A percentile compares a stretch with the other conserved stretches of the same genome.
Conservation (phyloP, 1,284 basidiomycete genomes). For the Thecaphora thlaspeos region DNA sequence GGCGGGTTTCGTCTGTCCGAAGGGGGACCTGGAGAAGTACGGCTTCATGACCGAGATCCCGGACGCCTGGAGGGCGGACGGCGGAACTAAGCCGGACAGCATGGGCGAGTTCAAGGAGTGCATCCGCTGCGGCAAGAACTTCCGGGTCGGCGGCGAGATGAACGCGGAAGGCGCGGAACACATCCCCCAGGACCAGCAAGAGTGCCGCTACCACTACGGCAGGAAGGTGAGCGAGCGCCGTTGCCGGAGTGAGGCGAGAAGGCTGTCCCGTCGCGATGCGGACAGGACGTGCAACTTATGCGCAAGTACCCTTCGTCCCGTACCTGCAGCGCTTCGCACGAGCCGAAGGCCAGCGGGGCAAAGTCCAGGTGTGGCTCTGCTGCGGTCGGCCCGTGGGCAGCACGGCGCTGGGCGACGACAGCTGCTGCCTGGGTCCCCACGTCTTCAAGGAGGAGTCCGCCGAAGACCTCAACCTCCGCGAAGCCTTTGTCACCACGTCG, state of each 20-base stretch:
- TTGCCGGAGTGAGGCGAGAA: slow-evolving; percentile 1
- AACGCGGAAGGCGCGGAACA: slow-evolving; percentile 18
- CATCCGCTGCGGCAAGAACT: slow-evolving; percentile 42
- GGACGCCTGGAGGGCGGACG: slow-evolving; percentile 28
- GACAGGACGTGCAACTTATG: too few relatives aligned
- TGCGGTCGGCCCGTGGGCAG: slow-evolving; percentile 41
- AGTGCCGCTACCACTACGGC: slow-evolving; percentile 49
- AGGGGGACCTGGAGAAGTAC: slow-evolving; percentile 28
- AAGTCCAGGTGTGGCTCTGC: slow-evolving; percentile 46
- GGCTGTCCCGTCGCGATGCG: too few relatives aligned
- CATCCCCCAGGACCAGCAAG: slow-evolving; percentile 25
- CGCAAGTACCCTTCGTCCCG: too few relatives aligned
- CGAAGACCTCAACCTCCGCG: slow-evolving; percentile 39
- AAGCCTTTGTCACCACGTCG: slow-evolving; percentile 37
- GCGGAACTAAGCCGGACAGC: slow-evolving; percentile 27
- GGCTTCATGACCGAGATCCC: slow-evolving; percentile 38
- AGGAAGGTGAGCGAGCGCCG: slow-evolving; percentile 14
- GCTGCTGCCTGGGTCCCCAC: slow-evolving; percentile 49
- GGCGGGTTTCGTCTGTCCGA: slow-evolving; percentile 39
- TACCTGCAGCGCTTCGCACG: slow-evolving; percentile 27
- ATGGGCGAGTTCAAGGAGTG: slow-evolving; percentile 42
- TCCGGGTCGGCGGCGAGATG: slow-evolving; percentile 36
- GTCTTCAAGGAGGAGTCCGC: slow-evolving; percentile 50
- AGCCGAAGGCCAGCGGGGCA: slow-evolving; percentile 13
- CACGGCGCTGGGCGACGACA: slow-evolving; percentile 32